Evolutionary conservation across 306 rosid species (phyloP).

Genomic region (Lagenaria siceraria): DNA sequence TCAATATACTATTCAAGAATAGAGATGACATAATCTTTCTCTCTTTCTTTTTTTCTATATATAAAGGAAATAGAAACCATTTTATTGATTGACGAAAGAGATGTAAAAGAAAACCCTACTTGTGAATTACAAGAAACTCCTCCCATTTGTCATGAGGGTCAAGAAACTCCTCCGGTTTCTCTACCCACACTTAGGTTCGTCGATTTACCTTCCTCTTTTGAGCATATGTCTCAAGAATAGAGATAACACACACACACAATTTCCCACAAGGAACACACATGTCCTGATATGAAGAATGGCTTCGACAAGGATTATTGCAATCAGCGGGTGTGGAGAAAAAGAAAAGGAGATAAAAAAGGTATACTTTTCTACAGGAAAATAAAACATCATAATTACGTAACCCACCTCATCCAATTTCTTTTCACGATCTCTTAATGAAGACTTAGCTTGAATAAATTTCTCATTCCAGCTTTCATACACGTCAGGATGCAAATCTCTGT

Average conservation of each 20-base stretch:
- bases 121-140: not conserved
- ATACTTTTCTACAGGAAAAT: not conserved
- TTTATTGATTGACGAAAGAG: not conserved
- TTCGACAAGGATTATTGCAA: not conserved
- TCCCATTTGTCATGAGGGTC: not conserved
- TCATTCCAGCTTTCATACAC: conserved; percentile 90
- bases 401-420: conserved; percentile 92
- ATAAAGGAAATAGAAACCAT: not conserved
- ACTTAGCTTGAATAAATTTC: conserved; percentile 86
- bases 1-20: not conserved
- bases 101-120: no score
- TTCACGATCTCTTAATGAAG: conserved; percentile 84
- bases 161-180: not conserved
- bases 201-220: not conserved
- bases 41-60: no score
- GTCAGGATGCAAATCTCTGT: conserved; percentile 61
- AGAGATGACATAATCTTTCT: not conserved
- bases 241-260: not conserved
- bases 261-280: not conserved
- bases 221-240: not conserved
- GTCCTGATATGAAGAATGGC: not conserved
- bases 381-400: conserved; percentile 4
- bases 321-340: not conserved
- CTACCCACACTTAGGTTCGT: not conserved
- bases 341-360: not conserved